Percentiles rank a stretch among this genome's conserved stretches.
phyloP scores from a whole-genome alignment of 176 grass and related monocot species.

The Oryza brachyantha region DNA sequence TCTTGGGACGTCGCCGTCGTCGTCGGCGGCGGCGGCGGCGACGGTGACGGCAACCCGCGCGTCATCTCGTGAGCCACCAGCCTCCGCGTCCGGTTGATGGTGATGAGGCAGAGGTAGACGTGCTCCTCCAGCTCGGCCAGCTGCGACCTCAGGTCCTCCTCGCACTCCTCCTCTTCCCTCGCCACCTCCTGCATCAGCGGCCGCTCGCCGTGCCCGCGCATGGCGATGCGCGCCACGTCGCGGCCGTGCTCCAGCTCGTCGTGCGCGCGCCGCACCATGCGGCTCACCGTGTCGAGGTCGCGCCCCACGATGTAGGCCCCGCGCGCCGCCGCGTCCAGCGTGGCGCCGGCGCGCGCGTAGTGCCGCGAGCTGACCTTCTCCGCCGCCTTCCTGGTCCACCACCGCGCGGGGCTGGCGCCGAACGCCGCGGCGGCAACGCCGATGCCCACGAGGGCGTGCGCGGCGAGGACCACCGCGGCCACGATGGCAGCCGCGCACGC shows the following conservation, averaged over 20 bases:
- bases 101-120: conserved; percentile 76
- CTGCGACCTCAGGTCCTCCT: conserved; percentile 50
- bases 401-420: neutral
- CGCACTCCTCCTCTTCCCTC: conserved; percentile 54
- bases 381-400: neutral
- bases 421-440: conserved; percentile 23
- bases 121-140: conserved; percentile 89
- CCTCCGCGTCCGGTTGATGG: conserved; percentile 75
- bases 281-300: conserved; percentile 80
- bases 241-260: conserved; percentile 88
- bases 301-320: conserved; percentile 81
- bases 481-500: conserved; percentile 40
- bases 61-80: conserved; percentile 60
- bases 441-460: conserved; percentile 39
- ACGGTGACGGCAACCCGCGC: neutral
- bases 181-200: conserved; percentile 51
- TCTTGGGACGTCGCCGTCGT: neutral
- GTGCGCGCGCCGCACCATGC: conserved; percentile 72
- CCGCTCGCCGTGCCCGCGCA: conserved; percentile 30
- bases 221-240: conserved; percentile 61
- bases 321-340: conserved; percentile 70
- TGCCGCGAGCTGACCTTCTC: neutral
- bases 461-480: conserved; percentile 27
- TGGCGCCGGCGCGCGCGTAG: conserved; percentile 12
- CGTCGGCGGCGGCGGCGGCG: neutral